Percentiles rank a stretch among this genome's conserved stretches.
These are phyloP conservation scores for Penicillium canariense DNA, from an alignment of 495 filamentous ascomycete species.

Conservation along the genomic window DNA sequence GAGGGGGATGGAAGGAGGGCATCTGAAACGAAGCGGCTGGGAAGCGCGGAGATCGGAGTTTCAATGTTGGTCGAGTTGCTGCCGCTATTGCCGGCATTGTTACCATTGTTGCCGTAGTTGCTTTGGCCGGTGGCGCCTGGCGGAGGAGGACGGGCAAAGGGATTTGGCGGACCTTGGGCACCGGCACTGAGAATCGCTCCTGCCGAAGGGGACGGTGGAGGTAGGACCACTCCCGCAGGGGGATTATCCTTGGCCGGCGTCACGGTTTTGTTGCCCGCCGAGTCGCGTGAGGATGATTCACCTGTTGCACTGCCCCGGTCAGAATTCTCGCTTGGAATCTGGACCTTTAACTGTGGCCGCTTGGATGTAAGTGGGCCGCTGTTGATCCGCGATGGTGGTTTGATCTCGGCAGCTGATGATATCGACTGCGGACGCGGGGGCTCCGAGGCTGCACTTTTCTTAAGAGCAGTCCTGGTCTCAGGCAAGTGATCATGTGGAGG, in stretches of 20 bases:
- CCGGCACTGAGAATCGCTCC: slow-evolving; percentile 85
- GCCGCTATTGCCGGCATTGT: slow-evolving; percentile 56
- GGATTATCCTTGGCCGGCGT: slow-evolving; percentile 58
- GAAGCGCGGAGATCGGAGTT: slow-evolving; percentile 95
- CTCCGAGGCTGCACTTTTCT: slow-evolving; percentile 39
- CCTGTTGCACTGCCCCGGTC: slow-evolving; percentile 75
- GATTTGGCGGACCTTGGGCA: slow-evolving; percentile 89
- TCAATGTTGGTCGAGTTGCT: slow-evolving; percentile 77
- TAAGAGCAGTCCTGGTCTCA: slow-evolving; percentile 43
- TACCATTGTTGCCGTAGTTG: slow-evolving; percentile 48
- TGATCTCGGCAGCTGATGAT: slow-evolving; percentile 55
- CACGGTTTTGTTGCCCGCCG: slow-evolving; percentile 54
- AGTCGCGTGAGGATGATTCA: slow-evolving; percentile 72
- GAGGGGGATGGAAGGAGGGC: slow-evolving; percentile 83
- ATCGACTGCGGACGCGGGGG: slow-evolving; percentile 45
- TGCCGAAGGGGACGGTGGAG: slow-evolving; percentile 88
- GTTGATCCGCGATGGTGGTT: slow-evolving; percentile 75
- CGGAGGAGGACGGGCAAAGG: slow-evolving; percentile 84
- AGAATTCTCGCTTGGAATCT: slow-evolving; percentile 88
- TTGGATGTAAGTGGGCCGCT: slow-evolving; percentile 60
- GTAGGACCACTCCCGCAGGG: slow-evolving; percentile 71
- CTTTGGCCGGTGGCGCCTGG: slow-evolving; percentile 37
- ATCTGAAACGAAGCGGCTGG: slow-evolving; percentile 83
- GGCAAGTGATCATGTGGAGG: slow-evolving; percentile 43
- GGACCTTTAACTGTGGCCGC: slow-evolving; percentile 82